Evolutionary conservation across 305 asterid species (phyloP).

Genomic region (Fraxinus sp.): DNA sequence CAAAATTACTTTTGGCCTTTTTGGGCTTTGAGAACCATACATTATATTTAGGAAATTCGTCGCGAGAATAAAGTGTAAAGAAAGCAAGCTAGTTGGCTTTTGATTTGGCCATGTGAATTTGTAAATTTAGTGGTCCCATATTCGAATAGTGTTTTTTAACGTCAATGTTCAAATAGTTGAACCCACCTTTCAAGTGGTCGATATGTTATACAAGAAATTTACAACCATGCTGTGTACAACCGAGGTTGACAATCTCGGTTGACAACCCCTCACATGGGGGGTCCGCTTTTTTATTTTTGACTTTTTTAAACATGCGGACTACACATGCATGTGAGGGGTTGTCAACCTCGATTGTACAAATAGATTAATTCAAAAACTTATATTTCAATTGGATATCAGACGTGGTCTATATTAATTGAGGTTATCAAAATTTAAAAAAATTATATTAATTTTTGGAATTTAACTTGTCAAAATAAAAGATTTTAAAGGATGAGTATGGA

Average conservation of each 20-base stretch:
- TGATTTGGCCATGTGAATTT: constrained; percentile 1
- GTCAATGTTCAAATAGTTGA: not conserved
- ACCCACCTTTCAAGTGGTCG: not conserved
- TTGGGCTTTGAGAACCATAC: not conserved
- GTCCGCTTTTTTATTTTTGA: no score
- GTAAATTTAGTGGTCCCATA: not conserved
- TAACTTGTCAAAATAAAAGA: not conserved
- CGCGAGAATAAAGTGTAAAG: not conserved
- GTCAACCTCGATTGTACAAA: no score
- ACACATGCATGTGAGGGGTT: no score
- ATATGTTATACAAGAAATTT: not conserved
- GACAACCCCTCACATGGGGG: no score
- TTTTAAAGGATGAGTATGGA: not conserved
- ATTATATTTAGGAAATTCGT: not conserved
- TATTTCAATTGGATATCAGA: not conserved
- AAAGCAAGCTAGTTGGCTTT: not conserved
- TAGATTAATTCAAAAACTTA: not conserved
- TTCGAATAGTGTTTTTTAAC: not conserved
- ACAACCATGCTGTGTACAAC: no score
- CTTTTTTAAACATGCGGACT: no score
- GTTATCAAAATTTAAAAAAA: not conserved
- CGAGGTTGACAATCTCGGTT: no score
- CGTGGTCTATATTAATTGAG: not conserved
- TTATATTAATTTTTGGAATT: not conserved
- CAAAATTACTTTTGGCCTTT: not conserved